Evolutionary conservation across 176 grass and related monocot genomes (phyloP), one percentile per base, ranked within the genome.

Genomic region (Triticum monococcum): DNA sequence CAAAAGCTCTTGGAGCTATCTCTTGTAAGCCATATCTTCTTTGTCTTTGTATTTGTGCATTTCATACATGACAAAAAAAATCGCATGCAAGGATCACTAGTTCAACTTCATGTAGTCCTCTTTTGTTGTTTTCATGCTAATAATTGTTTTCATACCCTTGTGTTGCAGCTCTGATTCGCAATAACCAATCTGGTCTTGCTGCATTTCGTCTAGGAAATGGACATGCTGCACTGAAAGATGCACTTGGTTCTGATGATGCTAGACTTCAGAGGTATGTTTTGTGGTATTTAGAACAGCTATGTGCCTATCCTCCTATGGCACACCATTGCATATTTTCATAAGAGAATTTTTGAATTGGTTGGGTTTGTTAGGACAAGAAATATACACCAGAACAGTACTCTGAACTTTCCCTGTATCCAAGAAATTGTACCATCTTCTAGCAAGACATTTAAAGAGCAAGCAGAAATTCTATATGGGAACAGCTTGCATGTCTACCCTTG

Each of bases 181-280:
- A 94, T 82, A 99, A 94, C 45, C 90, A 96, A 79, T 70, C 82
- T 17, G 94, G 94, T 61, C 82, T 88, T 83, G 81, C 88, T 85
- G 97, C 97, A 70, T 99, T 99, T 88, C 92, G 87, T 20, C 83
- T 99, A n/a, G 92, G 92, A 85, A 96, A 94, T 91, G 97, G 97
- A 32, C 94, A 96, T 81, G 85, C 94, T 71, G 92, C 88, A 79
- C 78, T 96, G 48, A 96, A 79, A 85, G 92, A 96, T 64, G 97
- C 97, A 25, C 83, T 99, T 50, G 79, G 85, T 89, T 94, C 92
- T 33, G 94, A 96, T 79, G 91, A 91, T 90, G 90, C 88, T 40
- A 96, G 85, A 88, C 90, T 96, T 81, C 92, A 96, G 69, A 96
- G 96, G 96, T 98, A 83, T 22, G 48, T 14, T 1, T 2, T 78